Base-by-base conservation (phyloP, 164 flowering plant genomes). In the Protea cynaroides region DNA sequence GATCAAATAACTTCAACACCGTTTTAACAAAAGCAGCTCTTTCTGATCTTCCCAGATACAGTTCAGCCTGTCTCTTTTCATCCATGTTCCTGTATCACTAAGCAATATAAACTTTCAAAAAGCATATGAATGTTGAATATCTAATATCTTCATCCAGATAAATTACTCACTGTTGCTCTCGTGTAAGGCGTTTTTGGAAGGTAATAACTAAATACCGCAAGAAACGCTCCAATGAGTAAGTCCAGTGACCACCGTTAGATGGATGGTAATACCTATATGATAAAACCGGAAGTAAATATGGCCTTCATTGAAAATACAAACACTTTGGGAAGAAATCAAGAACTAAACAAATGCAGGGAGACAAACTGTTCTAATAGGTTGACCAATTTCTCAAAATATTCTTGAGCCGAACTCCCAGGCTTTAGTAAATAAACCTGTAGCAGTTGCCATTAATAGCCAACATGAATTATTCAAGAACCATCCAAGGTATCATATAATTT, bases 241-340 rank as follows among this genome's bases (percentile, higher is more conserved):
- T 95, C 99, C 99, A 91, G 44, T 96, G 96, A 65, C 99, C 99
- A 67, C 97, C 97, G 82, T 95, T 95, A 62, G 99, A 95, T 23
- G 99, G 99, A 74, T 95, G 99, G 74, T 91, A 95, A 76, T 87
- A 95, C 73, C 99, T 95, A 71, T 34, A 72, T 36, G 66, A 67
- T 22, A n/a, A 72, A 57, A 60, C 61, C 64, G 67, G 43, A 21
- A 66, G 25, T 23, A 54, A 23, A 61, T 71, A 71, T 23, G 34
- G 38, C 22, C 40, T 11, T n/a, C 19, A 21, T 24, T 18, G 59
- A 64, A 18, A 63, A 47, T 15, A 56, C 64, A 17, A 52, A 21
- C 25, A 56, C 15, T 4, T 47, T 29, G 21, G 56, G 74, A 72
- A 52, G 36, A 63, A 36, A 58, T 37, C 60, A 25, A 57, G 62